These are phyloP conservation scores for Starmerella kuoi DNA, from an alignment of 805 yeast genomes.

Conservation along the genomic window DNA sequence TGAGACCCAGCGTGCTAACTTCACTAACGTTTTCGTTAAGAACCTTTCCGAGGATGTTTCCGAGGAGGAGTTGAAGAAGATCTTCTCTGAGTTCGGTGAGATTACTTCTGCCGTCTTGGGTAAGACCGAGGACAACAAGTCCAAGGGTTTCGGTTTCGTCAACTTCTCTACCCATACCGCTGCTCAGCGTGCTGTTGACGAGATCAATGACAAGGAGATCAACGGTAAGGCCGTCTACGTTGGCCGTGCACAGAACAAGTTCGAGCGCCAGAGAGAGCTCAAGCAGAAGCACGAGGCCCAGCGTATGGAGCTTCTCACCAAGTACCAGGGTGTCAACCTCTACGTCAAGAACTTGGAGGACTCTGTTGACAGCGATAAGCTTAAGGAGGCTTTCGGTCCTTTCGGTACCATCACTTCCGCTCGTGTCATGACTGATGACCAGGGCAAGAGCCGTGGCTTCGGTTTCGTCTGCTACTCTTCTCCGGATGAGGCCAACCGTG, in stretches of 20 bases:
- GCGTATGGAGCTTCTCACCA: slow-evolving; percentile 79
- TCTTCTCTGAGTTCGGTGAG: slow-evolving; percentile 63
- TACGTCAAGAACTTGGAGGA: slow-evolving; percentile 96
- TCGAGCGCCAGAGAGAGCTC: slow-evolving; percentile 92
- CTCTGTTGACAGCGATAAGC: slow-evolving; percentile 76
- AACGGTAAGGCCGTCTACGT: slow-evolving; percentile 75
- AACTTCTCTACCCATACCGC: slow-evolving; percentile 78
- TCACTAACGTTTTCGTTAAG: slow-evolving; percentile 92
- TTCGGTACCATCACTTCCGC: slow-evolving; percentile 93
- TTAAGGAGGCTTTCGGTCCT: slow-evolving; percentile 83
- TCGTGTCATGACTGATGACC: slow-evolving; percentile 88
- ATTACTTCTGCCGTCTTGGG: slow-evolving; percentile 76
- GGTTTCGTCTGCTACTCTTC: slow-evolving; percentile 96
- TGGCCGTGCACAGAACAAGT: slow-evolving; percentile 98
- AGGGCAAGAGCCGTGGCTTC: slow-evolving; percentile 93
- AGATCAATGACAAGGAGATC: slow-evolving; percentile 73
- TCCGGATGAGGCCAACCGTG: slow-evolving; percentile 98
- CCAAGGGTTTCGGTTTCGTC: slow-evolving; percentile 92
- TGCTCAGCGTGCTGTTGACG: slow-evolving; percentile 86
- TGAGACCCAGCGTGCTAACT: slow-evolving; percentile 81
- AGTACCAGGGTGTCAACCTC: slow-evolving; percentile 95
- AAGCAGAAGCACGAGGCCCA: slow-evolving; percentile 87
- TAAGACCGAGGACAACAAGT: slow-evolving; percentile 72
- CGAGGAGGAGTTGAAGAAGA: slow-evolving; percentile 44
- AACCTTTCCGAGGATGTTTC: slow-evolving; percentile 59